phyloP scores from a whole-genome alignment of 2,329 filamentous ascomycete species.

The Eutypella sp. region DNA sequence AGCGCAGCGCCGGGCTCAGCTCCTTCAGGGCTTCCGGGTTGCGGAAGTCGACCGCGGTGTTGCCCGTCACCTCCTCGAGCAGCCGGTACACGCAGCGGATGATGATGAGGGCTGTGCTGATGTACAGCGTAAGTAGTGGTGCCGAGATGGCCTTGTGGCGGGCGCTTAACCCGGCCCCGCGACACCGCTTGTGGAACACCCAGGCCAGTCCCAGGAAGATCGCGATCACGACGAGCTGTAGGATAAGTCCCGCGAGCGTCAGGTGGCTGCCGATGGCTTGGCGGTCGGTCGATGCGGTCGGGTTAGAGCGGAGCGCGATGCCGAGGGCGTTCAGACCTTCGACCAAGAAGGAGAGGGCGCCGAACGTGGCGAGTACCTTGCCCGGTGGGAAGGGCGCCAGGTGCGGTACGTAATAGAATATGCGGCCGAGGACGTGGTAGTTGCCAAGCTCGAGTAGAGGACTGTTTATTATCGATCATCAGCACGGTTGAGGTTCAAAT shows the following conservation, averaged over 20 bases:
- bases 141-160: conserved; percentile 16
- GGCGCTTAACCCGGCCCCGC: too few relatives aligned
- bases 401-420: conserved; percentile 57
- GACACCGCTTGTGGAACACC: conserved; percentile 28
- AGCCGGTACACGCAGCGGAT: conserved; percentile 39
- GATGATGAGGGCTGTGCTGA: conserved; percentile 32
- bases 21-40: conserved; percentile 21
- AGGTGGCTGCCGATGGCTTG: conserved; percentile 7
- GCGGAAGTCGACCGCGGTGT: conserved; percentile 27
- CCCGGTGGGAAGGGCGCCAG: conserved; percentile 47
- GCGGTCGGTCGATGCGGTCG: conserved; percentile 4
- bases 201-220: conserved; percentile 30
- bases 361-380: conserved; percentile 41
- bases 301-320: conserved; percentile 22
- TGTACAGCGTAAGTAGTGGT: conserved; percentile 33
- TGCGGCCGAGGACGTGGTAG: conserved; percentile 55
- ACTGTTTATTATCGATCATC: too few relatives aligned
- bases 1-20: conserved; percentile 31
- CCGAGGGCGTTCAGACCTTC: conserved; percentile 32
- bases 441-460: conserved; percentile 57
- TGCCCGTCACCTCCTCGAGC: conserved; percentile 36
- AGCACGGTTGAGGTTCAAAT: too few relatives aligned
- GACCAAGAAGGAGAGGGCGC: conserved; percentile 32
- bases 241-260: conserved; percentile 21
- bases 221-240: conserved; percentile 35